Evolutionary conservation across 1,284 basidiomycete species (phyloP), one percentile per base, ranked within the genome.

Genomic region (Bjerkandera adusta): DNA sequence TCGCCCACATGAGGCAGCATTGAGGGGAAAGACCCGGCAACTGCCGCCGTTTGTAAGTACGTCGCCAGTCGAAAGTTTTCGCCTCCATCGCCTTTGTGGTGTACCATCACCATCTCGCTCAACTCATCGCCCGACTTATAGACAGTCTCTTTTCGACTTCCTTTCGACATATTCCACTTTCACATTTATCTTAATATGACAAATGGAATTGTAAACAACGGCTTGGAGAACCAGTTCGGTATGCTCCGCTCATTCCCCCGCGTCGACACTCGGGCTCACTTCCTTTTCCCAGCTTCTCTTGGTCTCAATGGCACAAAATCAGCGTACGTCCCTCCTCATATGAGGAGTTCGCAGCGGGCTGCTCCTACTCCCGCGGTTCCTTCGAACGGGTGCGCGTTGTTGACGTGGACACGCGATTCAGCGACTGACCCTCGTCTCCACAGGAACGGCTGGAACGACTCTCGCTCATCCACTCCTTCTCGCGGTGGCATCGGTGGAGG

Each of bases 281-380:
- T 32, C 49, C 48, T 49, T 48, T 43, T 57, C 71, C 15, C 59
- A 76, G 77, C 75, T 63, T 78, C 83, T 74, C 82, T 89, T 64
- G 79, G 80, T 64, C 76, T 90, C 68, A 84, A 83, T 68, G 77
- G 71, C 52, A 59, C 68, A 62, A 87, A 85, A 76, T 82, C 89
- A 63, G 83, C 92, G 57, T 97, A 97, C 75, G 89, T 97, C 58
- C 93, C 93, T 60, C 93, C 93, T 65, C 92, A 96, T 73, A 68
- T 92, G 78, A 84, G 89, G 74, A 77, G 73, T 69, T 67, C 76
- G 79, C 85, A 86, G 85, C 83, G 82, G 77, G 85, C 83, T 79
- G 81, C 81, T 67, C 77, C 85, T 58, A 67, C 76, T 60, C 73
- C 75, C 55, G 58, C 63, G 55, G 49, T 65, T 50, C 61, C 64